A percentile compares a stretch with the other conserved stretches of the same genome.
These are phyloP conservation scores for Arabidopsis lyrata DNA, from an alignment of 441 rosid genomes.

Conservation along the genomic window DNA sequence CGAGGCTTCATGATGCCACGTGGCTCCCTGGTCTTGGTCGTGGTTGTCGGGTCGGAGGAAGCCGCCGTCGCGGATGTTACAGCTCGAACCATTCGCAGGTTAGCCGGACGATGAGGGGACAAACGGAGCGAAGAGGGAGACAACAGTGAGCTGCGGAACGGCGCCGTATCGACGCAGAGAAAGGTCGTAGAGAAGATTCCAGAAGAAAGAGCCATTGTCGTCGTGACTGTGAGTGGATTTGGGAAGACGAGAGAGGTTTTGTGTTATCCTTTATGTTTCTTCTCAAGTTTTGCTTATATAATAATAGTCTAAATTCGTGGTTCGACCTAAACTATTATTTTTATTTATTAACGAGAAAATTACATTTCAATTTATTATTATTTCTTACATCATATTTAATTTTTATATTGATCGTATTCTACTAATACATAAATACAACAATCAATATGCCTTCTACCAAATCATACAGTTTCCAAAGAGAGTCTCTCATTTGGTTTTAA, in stretches of 20 bases:
- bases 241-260: conserved; percentile 45
- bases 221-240: conserved; percentile 27
- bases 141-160: conserved; percentile 42
- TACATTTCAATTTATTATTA: neutral
- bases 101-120: conserved; percentile 39
- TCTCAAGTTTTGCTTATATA: neutral
- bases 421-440: conserved; percentile 9
- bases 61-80: conserved; percentile 65
- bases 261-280: conserved; percentile 49
- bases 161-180: conserved; percentile 48
- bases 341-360: neutral
- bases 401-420: neutral
- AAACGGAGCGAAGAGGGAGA: conserved; percentile 36
- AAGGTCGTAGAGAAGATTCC: conserved; percentile 53
- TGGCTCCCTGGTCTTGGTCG: conserved; percentile 52
- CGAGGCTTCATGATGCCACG: conserved; percentile 92
- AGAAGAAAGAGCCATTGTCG: conserved; percentile 65
- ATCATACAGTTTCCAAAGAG: conserved; percentile 18
- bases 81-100: conserved; percentile 47
- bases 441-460: conserved; percentile 3
- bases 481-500: neutral
- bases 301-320: no score
- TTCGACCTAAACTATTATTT: conserved; percentile 6
- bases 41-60: conserved; percentile 58
- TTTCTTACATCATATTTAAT: neutral